Base-by-base conservation (phyloP, 225 moss, liverwort and hornwort genomes). In the Takakia lepidozioides region DNA sequence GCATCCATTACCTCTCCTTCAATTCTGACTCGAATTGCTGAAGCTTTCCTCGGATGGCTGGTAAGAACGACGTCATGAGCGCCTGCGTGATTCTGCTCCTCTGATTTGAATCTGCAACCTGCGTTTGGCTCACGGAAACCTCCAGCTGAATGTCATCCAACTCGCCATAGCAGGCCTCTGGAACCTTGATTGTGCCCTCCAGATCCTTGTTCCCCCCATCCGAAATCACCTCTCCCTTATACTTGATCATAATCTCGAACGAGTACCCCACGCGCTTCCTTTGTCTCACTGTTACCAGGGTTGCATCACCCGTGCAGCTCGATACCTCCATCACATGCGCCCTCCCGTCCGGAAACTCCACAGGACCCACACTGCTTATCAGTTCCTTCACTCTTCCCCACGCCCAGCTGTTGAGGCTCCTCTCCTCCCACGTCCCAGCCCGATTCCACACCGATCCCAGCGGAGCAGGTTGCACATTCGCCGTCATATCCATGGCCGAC, bases 401-500 rank as follows among this genome's bases (percentile, higher is more conserved):
- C 25, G 90, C 90, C 90, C 86, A 90, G 3, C 80, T 64, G 41
- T 81, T 90, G 1, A 90, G 4, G 52, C 65, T 72, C 68, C 75
- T 86, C 70, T 90, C 90, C 77, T 90, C 90, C 90, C 90, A 90
- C 27, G 90, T 90, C 43, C 90, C 90, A 48, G 86, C 90, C 59
- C 76, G 84, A 52, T 92, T 92, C 91, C 86, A 92, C 39, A 60
- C 62, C 10, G 82, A 84, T 23, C 92, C 87, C 1, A 80, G 27
- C 23, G 27, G 65, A 32, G 66, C 50, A 10, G 19, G 51, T 35
- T 57, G 64, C 17, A 29, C 48, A 10, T 64, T 55, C 25, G 16
- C 45, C 18, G 59, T 48, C 14, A 22, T 11, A 1, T 55, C 57
- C 46, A 82, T 48, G 54, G 87, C 84, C 2, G 80, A 65, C 17